Percentiles rank a stretch among this genome's conserved stretches.
These are phyloP conservation scores for Fusarium mangiferae DNA, from an alignment of 2,329 filamentous ascomycete genomes.

Conservation along the genomic window DNA sequence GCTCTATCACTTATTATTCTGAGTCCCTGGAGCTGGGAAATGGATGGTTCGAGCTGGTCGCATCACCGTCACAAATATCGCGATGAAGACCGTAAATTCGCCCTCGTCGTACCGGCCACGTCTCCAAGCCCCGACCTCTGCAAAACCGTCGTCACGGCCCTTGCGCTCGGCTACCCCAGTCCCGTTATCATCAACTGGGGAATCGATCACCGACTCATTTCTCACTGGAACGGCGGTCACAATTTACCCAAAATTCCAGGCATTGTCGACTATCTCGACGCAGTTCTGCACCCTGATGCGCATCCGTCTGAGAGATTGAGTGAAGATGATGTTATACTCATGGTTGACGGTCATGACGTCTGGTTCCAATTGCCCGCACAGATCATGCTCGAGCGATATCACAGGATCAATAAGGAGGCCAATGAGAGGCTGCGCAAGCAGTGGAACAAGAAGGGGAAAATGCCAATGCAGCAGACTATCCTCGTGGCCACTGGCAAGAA, in stretches of 20 bases:
- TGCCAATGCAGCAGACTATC: constrained; percentile 10
- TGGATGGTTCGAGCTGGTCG: not conserved
- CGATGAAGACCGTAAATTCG: constrained; percentile 5
- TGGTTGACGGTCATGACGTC: not conserved
- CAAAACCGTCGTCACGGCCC: constrained; percentile 4
- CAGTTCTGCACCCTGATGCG: constrained; percentile 1
- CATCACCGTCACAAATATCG: not conserved
- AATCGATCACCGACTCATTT: not conserved
- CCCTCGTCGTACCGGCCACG: constrained; percentile 3
- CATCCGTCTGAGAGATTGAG: not conserved
- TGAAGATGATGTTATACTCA: constrained; percentile 7
- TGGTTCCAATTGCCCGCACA: constrained; percentile 5
- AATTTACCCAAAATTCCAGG: constrained; percentile 8
- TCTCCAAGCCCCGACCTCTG: constrained; percentile 2
- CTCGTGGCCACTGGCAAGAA: not conserved
- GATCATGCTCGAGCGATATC: constrained; percentile 10
- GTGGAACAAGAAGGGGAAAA: not conserved
- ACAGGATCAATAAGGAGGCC: constrained; percentile 3
- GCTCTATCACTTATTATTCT: not conserved
- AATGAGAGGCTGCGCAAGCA: not conserved
- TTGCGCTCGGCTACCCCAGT: constrained; percentile 13
- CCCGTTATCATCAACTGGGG: constrained; percentile 18
- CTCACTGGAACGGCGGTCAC: not conserved
- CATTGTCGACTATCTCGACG: constrained; percentile 11
- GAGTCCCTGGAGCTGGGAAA: not conserved